phyloP scores from a whole-genome alignment of 257 asterid genomes.

The Nicotiana paniculata region DNA sequence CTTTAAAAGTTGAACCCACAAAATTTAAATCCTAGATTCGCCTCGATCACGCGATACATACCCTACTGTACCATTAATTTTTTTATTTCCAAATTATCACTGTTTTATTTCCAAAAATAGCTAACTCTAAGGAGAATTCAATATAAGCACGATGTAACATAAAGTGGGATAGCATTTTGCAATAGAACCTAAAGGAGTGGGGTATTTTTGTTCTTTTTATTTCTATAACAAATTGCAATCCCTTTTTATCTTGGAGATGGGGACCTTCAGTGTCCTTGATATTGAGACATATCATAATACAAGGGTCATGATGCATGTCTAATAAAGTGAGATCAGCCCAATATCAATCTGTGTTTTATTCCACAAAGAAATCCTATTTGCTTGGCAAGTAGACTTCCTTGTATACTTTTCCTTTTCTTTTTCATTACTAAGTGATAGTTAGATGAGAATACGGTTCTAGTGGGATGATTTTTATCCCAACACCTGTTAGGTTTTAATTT shows the following conservation, averaged over 20 bases:
- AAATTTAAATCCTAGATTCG: too few relatives aligned
- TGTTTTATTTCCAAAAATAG: conserved; percentile 42
- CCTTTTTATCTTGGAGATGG: conserved; percentile 3
- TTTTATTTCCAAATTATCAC: conserved; percentile 52
- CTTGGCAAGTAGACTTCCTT: conserved; percentile 2
- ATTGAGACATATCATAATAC: conserved; percentile 86
- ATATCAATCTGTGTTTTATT: conserved; percentile 50
- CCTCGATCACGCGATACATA: conserved; percentile 41
- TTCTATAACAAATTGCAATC: not conserved
- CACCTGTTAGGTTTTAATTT: too few relatives aligned
- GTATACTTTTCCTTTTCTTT: not conserved
- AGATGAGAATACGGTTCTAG: not conserved
- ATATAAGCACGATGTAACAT: not conserved
- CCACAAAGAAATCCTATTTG: conserved; percentile 35
- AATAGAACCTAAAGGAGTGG: not conserved
- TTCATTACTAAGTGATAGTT: not conserved
- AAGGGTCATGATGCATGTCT: conserved; percentile 87
- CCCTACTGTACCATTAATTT: conserved; percentile 52
- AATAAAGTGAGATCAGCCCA: conserved; percentile 49
- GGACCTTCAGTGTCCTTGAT: conserved; percentile 36
- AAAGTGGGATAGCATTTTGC: not conserved
- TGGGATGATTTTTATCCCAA: too few relatives aligned
- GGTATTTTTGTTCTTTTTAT: not conserved
- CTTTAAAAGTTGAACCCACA: too few relatives aligned
- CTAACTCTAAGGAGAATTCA: not conserved